Percentiles rank a stretch among this genome's conserved stretches.
phyloP scores from a whole-genome alignment of 2,329 filamentous ascomycete species.

The Drechslerella coelobrocha region DNA sequence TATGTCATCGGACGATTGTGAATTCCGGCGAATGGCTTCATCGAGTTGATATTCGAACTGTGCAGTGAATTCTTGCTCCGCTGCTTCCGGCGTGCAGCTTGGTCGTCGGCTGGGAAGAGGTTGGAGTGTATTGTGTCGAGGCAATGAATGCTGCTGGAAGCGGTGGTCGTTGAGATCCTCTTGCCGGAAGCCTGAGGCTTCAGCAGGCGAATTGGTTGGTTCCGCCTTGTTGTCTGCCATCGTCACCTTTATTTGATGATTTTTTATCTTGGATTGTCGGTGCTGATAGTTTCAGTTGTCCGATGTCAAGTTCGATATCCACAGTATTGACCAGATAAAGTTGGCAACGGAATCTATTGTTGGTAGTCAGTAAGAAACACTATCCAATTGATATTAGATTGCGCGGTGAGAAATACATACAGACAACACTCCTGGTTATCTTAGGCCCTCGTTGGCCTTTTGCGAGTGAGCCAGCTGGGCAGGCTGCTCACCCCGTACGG shows the following conservation, averaged over 20 bases:
- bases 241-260: background rate
- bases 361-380: no score
- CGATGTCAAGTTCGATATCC: background rate
- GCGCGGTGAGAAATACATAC: conserved; percentile 11
- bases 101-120: conserved; percentile 24
- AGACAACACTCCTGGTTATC: conserved; percentile 14
- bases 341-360: background rate
- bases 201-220: conserved; percentile 15
- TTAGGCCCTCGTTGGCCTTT: conserved; percentile 41
- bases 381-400: background rate
- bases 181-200: conserved; percentile 28
- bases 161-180: conserved; percentile 55
- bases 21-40: conserved; percentile 38
- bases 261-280: background rate
- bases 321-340: background rate
- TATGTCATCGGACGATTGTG: conserved; percentile 43
- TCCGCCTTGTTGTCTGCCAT: conserved; percentile 34
- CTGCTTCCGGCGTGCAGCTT: conserved; percentile 39
- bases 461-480: conserved; percentile 48
- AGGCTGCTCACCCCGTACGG: conserved; percentile 49
- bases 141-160: conserved; percentile 54
- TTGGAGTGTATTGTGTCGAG: conserved; percentile 51
- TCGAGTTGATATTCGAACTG: conserved; percentile 48
- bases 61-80: conserved; percentile 45
- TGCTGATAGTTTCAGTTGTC: background rate